Base-by-base conservation (phyloP, 2,329 filamentous ascomycete genomes). In the Fusarium sp. region DNA sequence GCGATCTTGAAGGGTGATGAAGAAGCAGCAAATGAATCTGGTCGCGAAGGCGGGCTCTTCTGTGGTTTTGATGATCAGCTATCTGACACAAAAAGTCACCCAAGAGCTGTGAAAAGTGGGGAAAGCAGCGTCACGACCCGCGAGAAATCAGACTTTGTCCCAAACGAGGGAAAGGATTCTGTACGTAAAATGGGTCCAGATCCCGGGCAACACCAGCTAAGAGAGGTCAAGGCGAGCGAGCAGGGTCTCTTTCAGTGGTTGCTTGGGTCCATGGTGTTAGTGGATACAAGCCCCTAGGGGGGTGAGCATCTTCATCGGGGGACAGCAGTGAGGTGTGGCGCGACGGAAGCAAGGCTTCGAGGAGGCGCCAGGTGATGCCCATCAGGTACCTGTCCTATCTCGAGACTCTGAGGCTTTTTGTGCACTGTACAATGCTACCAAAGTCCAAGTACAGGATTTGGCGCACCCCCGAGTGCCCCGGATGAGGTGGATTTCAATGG, bases 31-130 rank as follows among this genome's bases (percentile, higher is more conserved):
- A 77, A 48, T 41, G 58, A 73, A 27, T 69, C 54, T 68, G 67
- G 67, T 73, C 73, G 76, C 75, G 70, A 77, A 67, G 76, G 76
- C 71, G 76, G 76, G 76, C 66, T 76, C 63, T 70, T 70, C 74
- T 74, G 42, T 77, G 75, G 70, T 78, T 78, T 78, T 78, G 76
- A 77, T 78, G 70, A 77, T 78, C 74, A 76, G 73, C 66, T 75
- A 69, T 69, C 69, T 64, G 66, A 59, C 70, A 69, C 65, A 66
- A 75, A 52, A 63, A 75, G 63, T 66, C 73, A 69, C 33, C 73
- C 63, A 75, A 77, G 74, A 60, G 74, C 59, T 66, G 62, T 66
- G 67, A 76, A 78, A 70, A 77, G 76, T 77, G 76, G 76, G 25
- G 67, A 63, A 56, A 45, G 27, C 16, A 78, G 67, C 76, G 76